Evolutionary conservation across 192 early-diverging fungal genomes (phyloP).

Genomic region (Coemansia sp.): DNA sequence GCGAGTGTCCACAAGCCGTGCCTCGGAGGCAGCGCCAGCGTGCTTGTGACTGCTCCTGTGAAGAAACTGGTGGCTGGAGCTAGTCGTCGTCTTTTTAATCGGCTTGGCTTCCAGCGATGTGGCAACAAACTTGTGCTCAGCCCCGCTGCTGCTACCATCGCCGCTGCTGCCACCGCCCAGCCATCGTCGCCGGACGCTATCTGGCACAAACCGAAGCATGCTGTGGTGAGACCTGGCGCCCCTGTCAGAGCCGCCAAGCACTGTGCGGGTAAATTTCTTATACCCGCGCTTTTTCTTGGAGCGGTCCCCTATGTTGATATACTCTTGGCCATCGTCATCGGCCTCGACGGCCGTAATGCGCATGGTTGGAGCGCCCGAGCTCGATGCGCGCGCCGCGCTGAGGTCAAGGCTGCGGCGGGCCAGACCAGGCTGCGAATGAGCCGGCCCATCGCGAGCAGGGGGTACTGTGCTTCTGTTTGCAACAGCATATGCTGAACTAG

Average conservation of each 20-base stretch:
- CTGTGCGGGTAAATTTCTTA: slow-evolving; percentile 22
- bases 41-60: neutral
- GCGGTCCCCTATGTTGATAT: slow-evolving; percentile 22
- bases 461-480: neutral
- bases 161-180: slow-evolving; percentile 21
- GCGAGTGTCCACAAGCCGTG: neutral
- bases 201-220: slow-evolving; percentile 34
- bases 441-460: neutral
- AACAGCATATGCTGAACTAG: neutral
- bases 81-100: neutral
- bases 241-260: slow-evolving; percentile 31
- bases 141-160: slow-evolving; percentile 5
- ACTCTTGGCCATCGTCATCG: slow-evolving; percentile 44
- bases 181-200: slow-evolving; percentile 43
- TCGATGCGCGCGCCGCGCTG: slow-evolving; percentile 25
- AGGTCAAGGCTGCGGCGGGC: slow-evolving; percentile 35
- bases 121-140: neutral
- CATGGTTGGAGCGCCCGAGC: slow-evolving; percentile 35
- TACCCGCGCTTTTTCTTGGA: slow-evolving; percentile 37
- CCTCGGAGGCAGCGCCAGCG: neutral
- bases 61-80: slow-evolving; percentile 6
- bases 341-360: slow-evolving; percentile 47
- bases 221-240: slow-evolving; percentile 7
- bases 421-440: neutral
- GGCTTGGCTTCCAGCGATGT: slow-evolving; percentile 16